Evolutionary conservation across 306 rosid genomes (phyloP).

Genomic region (Castanea mollissima): DNA sequence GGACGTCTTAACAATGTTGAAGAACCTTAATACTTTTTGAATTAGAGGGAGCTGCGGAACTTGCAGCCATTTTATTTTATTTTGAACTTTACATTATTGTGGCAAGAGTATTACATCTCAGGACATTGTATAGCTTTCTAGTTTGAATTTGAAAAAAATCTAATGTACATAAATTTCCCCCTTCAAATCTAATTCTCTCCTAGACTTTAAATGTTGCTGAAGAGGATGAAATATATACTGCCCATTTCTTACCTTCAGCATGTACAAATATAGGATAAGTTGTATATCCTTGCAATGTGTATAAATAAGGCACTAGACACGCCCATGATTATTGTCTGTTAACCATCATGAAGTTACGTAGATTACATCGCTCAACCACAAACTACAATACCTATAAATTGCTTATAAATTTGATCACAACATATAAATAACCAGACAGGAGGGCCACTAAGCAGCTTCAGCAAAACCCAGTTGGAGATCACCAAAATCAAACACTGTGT

Average conservation of each 20-base stretch:
- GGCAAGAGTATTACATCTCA: too few species aligned
- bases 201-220: too few species aligned
- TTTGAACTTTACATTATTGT: too few species aligned
- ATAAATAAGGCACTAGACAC: neutral
- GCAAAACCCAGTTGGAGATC: slow-evolving; percentile 71
- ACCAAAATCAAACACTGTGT: slow-evolving; percentile 76
- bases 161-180: too few species aligned
- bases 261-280: neutral
- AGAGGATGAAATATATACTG: too few species aligned
- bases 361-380: neutral
- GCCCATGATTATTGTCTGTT: neutral
- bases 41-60: too few species aligned
- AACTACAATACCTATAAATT: neutral
- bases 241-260: neutral
- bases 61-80: too few species aligned
- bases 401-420: neutral
- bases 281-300: neutral
- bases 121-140: too few species aligned
- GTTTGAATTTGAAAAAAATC: too few species aligned
- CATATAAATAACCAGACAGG: slow-evolving; percentile 1
- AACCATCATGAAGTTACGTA: neutral
- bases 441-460: slow-evolving; percentile 44
- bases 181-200: too few species aligned
- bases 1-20: too few species aligned
- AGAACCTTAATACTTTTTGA: too few species aligned